phyloP scores from a whole-genome alignment of 2,329 filamentous ascomycete genomes.

The Ophiostoma perfectum region DNA sequence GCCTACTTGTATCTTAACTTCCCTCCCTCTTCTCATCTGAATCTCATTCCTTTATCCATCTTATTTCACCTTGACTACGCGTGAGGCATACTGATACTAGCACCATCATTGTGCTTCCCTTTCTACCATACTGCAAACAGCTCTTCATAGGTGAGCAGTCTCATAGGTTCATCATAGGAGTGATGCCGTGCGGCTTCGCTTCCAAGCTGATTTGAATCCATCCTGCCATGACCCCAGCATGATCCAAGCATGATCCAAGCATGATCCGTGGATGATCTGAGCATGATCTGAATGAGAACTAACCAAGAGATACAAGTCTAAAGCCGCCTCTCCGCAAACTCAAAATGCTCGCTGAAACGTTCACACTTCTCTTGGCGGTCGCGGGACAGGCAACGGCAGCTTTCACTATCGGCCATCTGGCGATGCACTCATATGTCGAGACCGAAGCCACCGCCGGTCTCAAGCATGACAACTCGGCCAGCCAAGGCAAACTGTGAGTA shows the following conservation, averaged over 20 bases:
- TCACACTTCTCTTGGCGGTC: background rate
- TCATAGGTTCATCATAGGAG: background rate
- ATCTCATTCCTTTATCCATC: background rate
- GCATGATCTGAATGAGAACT: background rate
- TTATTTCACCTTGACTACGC: too few species aligned
- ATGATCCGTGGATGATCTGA: background rate
- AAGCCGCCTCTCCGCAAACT: background rate
- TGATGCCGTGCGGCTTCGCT: background rate
- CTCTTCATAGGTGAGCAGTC: background rate
- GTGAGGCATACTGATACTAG: background rate
- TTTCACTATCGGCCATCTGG: background rate
- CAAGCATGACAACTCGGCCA: slow-evolving; percentile 5
- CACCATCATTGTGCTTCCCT: background rate
- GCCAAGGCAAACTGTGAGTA: slow-evolving; percentile 9
- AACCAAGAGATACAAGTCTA: background rate
- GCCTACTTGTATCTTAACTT: too few species aligned
- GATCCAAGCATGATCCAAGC: background rate
- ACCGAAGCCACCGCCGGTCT: background rate
- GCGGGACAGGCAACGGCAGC: background rate
- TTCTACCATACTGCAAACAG: background rate
- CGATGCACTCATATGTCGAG: background rate
- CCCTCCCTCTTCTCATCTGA: background rate
- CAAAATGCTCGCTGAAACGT: background rate
- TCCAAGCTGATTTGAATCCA: background rate
- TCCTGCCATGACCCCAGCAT: background rate